Conservation (phyloP, 768 basidiomycete genomes). For the Cyathus striatus region DNA sequence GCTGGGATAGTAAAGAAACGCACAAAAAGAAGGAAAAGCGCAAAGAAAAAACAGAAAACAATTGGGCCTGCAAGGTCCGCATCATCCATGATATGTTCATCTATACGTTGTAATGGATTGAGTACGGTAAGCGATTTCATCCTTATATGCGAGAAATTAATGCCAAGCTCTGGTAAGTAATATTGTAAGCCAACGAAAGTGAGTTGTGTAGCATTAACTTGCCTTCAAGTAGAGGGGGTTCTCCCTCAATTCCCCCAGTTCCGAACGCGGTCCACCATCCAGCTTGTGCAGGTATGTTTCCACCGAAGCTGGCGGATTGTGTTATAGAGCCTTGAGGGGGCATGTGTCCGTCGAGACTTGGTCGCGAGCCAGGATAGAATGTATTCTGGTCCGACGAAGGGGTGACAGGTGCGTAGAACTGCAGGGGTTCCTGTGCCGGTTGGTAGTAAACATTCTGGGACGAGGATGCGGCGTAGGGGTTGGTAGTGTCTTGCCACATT, state of each 20-base stretch:
- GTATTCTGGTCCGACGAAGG: conserved; percentile 36
- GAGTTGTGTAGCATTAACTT: conserved; percentile 20
- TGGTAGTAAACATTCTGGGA: conserved; percentile 58
- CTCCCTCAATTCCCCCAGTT: conserved; percentile 92
- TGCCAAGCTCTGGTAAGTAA: conserved; percentile 74
- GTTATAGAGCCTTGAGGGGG: conserved; percentile 48
- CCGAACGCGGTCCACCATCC: conserved; percentile 97
- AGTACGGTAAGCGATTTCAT: conserved; percentile 93
- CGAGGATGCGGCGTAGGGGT: conserved; percentile 56
- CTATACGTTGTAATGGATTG: conserved; percentile 80
- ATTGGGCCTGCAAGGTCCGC: conserved; percentile 96
- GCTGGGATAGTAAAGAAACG: conserved; percentile 31
- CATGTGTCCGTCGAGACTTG: conserved; percentile 74
- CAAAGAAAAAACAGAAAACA: conserved; percentile 93
- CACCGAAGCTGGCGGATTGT: conserved; percentile 51
- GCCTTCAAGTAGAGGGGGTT: conserved; percentile 95
- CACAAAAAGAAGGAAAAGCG: conserved; percentile 86
- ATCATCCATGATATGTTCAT: conserved; percentile 97
- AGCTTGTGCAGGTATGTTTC: conserved; percentile 68
- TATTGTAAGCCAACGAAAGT: background rate
- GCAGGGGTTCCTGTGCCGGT: conserved; percentile 56
- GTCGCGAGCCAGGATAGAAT: conserved; percentile 67
- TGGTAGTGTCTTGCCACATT: conserved; percentile 76
- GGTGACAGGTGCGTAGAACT: conserved; percentile 65
- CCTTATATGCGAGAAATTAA: conserved; percentile 95